A percentile compares a stretch with the other conserved stretches of the same genome.
Evolutionary conservation across 2,329 filamentous ascomycete genomes (phyloP).

Genomic region (Cordyceps tenuipes): DNA sequence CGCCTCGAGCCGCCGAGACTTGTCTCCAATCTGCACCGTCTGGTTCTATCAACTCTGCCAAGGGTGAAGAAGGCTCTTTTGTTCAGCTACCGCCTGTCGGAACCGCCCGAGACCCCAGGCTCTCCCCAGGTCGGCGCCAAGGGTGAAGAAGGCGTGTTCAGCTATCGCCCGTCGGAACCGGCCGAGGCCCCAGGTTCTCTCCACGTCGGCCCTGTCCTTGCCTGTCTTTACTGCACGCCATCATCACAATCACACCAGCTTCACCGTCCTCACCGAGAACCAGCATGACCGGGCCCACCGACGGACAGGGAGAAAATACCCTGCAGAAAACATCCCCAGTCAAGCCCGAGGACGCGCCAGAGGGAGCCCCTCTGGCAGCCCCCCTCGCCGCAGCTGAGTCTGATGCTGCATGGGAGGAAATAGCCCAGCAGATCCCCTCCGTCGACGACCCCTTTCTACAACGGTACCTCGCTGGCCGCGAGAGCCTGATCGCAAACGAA

Average conservation of each 20-base stretch:
- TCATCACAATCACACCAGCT: not conserved
- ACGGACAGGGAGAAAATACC: slow-evolving; percentile 51
- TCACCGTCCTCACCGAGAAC: not conserved
- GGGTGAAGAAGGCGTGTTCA: no score
- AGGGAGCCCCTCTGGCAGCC: no score
- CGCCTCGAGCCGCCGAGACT: not conserved
- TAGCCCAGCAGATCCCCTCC: slow-evolving; percentile 47
- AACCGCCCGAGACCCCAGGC: slow-evolving; percentile 1
- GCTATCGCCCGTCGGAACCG: not conserved
- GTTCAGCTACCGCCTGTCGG: not conserved
- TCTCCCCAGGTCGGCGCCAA: no score
- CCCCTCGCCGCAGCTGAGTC: slow-evolving; percentile 30
- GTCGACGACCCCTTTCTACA: slow-evolving; percentile 67
- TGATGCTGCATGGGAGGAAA: slow-evolving; percentile 52
- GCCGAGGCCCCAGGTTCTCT: not conserved
- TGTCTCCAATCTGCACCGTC: not conserved
- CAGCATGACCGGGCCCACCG: slow-evolving; percentile 38
- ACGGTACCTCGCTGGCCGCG: slow-evolving; percentile 69
- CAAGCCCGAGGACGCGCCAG: no score
- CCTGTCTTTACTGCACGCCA: not conserved
- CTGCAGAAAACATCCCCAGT: slow-evolving; percentile 41
- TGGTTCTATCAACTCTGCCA: no score
- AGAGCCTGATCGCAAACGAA: slow-evolving; percentile 71
- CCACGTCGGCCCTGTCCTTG: not conserved
- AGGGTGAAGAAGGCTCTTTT: no score